Evolutionary conservation across 805 yeast genomes (phyloP), one percentile per base, ranked within the genome.

Genomic region (Candida argentea): DNA sequence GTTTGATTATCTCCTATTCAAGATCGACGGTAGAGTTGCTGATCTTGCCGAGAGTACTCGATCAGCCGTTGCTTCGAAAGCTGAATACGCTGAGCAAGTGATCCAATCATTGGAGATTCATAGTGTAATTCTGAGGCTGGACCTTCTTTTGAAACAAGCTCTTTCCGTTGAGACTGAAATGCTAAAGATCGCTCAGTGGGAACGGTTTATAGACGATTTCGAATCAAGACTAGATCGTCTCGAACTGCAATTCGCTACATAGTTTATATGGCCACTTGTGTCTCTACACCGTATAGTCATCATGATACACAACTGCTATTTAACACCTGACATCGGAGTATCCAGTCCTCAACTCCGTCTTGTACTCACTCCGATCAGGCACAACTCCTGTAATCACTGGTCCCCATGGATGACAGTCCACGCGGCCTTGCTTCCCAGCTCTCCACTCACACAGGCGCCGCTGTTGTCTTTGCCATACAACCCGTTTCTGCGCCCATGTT

Each of bases 1-100:
- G 29, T 79, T 69, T 44, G 89, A 81, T 40, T 76, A 77, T 39
- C 48, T 81, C 22, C 46, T 79, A 45, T 76, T 59, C 52, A 73
- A 70, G 44, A 75, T 81, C 28, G 64, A 66, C 25, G 81, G 74
- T 35, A 63, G 66, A 29, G 63, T 79, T 5, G 51, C 62, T 14
- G 52, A 58, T 2, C 48, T 76, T 14, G 61, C 73, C 5, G 65
- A 67, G 10, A 31, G 29, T n/a, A 56, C 67, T 2, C 47, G 43
- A 31, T 8, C 38, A 33, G 20, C 41, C 65, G 4, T 52, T 61
- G 4, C 20, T 22, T 5, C 28, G 34, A 42, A 65, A 52, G 53
- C 70, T 42, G 30, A 34, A 20, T 39, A 42, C 35, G 5, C 46
- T 42, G 5, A 50, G 40, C 20, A 22, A n/a, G n/a, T 28, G 23